phyloP scores from a whole-genome alignment of 352 stramenopile genomes.

The Globisporangium cylindrosporum region DNA sequence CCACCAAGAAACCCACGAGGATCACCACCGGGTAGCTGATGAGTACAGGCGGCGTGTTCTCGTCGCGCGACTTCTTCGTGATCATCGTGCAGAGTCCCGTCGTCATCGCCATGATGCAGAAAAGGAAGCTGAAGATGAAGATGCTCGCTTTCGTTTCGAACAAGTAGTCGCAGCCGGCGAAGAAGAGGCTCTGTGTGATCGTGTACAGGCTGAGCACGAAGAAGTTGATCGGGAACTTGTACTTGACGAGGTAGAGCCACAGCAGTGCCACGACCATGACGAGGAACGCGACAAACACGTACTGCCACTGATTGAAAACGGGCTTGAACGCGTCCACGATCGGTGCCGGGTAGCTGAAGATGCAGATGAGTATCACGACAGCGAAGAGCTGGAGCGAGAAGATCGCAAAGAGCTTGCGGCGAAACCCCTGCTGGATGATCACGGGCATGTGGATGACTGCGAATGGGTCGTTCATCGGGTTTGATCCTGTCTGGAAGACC shows the following conservation, averaged over 20 bases:
- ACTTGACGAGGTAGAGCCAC: conserved; percentile 75
- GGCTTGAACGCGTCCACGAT: conserved; percentile 28
- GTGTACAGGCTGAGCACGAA: conserved; percentile 56
- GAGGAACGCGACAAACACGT: conserved; percentile 49
- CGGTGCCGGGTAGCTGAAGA: conserved; percentile 32
- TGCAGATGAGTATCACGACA: conserved; percentile 41
- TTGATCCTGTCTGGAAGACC: conserved; percentile 71
- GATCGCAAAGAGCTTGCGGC: conserved; percentile 70
- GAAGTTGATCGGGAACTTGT: conserved; percentile 72
- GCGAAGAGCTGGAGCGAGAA: conserved; percentile 64
- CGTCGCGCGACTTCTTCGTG: conserved; percentile 36
- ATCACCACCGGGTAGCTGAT: conserved; percentile 61
- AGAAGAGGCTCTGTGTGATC: conserved; percentile 59
- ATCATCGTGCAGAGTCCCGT: conserved; percentile 52
- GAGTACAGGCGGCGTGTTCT: conserved; percentile 30
- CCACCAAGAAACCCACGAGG: conserved; percentile 48
- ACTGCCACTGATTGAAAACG: conserved; percentile 46
- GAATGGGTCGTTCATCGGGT: conserved; percentile 69
- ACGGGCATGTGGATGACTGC: conserved; percentile 68
- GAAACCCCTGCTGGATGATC: conserved; percentile 66
- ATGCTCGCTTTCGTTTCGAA: conserved; percentile 62
- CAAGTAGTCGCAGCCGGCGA: conserved; percentile 46
- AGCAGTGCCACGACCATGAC: conserved; percentile 53
- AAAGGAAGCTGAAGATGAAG: conserved; percentile 62
- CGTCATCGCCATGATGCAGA: conserved; percentile 61